Base-by-base conservation (phyloP, 257 asterid species). In the Primulina eburnea region DNA sequence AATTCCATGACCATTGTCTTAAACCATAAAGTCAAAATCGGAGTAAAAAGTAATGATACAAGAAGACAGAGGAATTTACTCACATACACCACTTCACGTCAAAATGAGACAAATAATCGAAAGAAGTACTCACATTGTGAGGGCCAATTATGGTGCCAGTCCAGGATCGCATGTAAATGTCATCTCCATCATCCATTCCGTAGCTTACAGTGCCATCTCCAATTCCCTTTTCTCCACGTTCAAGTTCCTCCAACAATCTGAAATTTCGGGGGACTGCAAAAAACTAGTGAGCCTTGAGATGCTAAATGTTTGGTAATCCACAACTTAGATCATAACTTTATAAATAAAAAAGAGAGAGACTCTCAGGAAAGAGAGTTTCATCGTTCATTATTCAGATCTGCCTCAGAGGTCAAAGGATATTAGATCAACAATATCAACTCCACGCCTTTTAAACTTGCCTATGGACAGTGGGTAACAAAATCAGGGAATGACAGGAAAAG, bases 151-250 rank as follows among this genome's bases (percentile, higher is more conserved):
- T 73, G 70, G 88, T 83, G 50, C 88, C 85, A 17, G 88, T 80
- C 85, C 83, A 83, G 33, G 88, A 83, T 63, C 85, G 85, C 85
- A 81, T 80, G 77, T 78, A 83, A 29, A 83, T 83, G 30, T 83
- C 88, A 68, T 83, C 88, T 62, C 85, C 88, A 62, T 83, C 88
- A 59, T 83, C 88, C 88, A 83, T 83, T n/a, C 88, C 88, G 67
- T 83, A 83, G 77, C 88, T 83, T 73, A 83, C 88, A 21, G 88
- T 83, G 53, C 88, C 85, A 78, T 83, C 88, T 74, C 88, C 88
- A 50, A 83, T 83, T 70, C 88, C 88, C 65, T 83, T 80, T 63
- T 83, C 88, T 57, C 88, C 88, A 18, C 88, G 88, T 70, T 83
- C 88, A 58, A 83, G 88, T 75, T 83, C 88, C 79, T 83, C 88